phyloP scores from a whole-genome alignment of 78 protist genomes.

The Chrysochromulina tobinii region DNA sequence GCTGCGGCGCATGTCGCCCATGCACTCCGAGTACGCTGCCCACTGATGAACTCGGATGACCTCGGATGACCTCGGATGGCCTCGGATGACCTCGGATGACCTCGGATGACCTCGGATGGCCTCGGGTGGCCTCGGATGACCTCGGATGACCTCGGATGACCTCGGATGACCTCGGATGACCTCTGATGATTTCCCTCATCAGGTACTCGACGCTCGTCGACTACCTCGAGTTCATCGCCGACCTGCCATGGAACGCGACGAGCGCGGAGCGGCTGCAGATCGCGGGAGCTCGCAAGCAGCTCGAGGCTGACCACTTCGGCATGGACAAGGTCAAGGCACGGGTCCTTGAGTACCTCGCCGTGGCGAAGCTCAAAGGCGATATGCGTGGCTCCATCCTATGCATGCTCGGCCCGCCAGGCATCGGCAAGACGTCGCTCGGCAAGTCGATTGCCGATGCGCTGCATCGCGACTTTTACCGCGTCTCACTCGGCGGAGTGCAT shows the following conservation, averaged over 20 bases:
- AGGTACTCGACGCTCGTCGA: constrained; percentile 3
- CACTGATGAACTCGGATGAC: too few species aligned
- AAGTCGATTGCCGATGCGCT: constrained; percentile 54
- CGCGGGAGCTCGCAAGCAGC: too few species aligned
- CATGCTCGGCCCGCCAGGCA: constrained; percentile 72
- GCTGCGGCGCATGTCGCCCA: constrained; percentile 16
- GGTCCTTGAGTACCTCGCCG: constrained; percentile 88
- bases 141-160: too few species aligned
- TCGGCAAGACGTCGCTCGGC: constrained; percentile 91
- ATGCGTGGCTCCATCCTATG: constrained; percentile 69
- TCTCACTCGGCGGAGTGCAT: background rate
- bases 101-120: too few species aligned
- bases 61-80: too few species aligned
- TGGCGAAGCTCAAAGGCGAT: constrained; percentile 51
- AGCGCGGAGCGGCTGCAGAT: too few species aligned
- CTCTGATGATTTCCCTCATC: too few species aligned
- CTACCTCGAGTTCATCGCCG: constrained; percentile 91
- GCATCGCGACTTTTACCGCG: constrained; percentile 52
- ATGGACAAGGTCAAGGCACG: constrained; percentile 76
- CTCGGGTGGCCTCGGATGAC: too few species aligned
- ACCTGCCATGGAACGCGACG: constrained; percentile 76
- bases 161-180: too few species aligned
- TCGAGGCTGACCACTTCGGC: background rate
- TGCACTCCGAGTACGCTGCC: background rate
- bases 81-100: too few species aligned